Conservation (phyloP, 139 green algal genomes). For the Chlamydomonas incerta region DNA sequence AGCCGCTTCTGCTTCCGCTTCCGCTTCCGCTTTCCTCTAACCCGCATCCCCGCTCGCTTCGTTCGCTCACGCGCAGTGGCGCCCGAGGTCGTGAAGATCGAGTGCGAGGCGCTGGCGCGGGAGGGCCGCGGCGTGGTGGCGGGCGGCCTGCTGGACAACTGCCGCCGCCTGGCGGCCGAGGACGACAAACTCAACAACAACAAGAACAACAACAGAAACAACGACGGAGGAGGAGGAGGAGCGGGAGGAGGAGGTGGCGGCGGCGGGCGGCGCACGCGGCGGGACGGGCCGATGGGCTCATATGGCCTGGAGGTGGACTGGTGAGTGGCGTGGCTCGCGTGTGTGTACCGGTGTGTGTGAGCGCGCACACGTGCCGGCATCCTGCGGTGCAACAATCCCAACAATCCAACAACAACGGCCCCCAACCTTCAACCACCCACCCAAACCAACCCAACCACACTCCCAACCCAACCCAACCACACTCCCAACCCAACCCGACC, state of each 20-base stretch:
- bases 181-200: too few species aligned
- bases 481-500: neutral
- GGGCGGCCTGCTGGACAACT: too few species aligned
- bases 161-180: too few species aligned
- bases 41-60: too few species aligned
- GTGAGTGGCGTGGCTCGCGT: neutral
- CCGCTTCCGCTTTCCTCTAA: neutral
- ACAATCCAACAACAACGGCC: too few species aligned
- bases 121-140: neutral
- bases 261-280: neutral
- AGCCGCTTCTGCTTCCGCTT: too few species aligned
- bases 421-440: neutral
- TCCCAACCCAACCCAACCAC: too few species aligned
- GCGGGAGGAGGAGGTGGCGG: neutral
- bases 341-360: too few species aligned
- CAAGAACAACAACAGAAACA: too few species aligned
- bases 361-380: too few species aligned
- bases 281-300: neutral
- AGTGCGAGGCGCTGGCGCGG: constrained; percentile 32
- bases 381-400: too few species aligned
- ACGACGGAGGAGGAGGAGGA: neutral
- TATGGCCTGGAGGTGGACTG: constrained; percentile 39
- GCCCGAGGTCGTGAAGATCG: constrained; percentile 36
- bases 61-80: neutral
- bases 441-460: neutral